Conservation (phyloP, 1,284 basidiomycete species). For the Papiliotrema nemorosa region DNA sequence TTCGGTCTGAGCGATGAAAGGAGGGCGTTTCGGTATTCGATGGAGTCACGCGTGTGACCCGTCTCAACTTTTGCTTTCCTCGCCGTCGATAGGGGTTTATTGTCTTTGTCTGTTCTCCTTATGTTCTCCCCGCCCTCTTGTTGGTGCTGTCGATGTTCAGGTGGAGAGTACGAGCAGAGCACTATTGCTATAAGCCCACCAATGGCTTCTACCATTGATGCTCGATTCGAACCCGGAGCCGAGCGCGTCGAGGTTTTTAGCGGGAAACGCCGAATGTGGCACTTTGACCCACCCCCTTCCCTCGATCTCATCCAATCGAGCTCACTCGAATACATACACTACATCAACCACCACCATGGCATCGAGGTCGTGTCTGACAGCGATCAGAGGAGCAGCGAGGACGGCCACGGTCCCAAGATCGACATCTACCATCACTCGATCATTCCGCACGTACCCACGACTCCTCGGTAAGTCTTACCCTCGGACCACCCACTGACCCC, state of each 20-base stretch:
- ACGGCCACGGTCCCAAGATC: constrained; percentile 5
- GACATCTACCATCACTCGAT: constrained; percentile 16
- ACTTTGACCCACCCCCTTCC: background rate
- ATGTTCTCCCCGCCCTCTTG: too few relatives aligned
- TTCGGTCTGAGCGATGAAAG: background rate
- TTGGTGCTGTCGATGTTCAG: too few relatives aligned
- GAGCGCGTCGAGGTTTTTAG: background rate
- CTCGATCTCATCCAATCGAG: background rate
- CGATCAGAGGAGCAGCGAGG: constrained; percentile 19
- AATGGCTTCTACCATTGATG: too few relatives aligned
- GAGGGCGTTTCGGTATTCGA: background rate
- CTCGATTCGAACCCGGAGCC: too few relatives aligned
- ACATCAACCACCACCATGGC: constrained; percentile 22
- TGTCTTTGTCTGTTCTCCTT: too few relatives aligned
- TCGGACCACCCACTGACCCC: background rate
- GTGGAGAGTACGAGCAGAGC: too few relatives aligned
- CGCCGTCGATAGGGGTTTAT: too few relatives aligned
- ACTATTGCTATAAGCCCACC: too few relatives aligned
- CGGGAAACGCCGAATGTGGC: constrained; percentile 2
- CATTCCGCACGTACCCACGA: constrained; percentile 24
- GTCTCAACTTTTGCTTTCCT: too few relatives aligned
- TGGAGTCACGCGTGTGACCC: too few relatives aligned
- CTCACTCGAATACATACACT: constrained; percentile 7
- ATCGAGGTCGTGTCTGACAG: constrained; percentile 25
- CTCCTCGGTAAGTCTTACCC: constrained; percentile 22